phyloP scores from a whole-genome alignment of 306 rosid genomes.

The Sechiopsis laciniata region DNA sequence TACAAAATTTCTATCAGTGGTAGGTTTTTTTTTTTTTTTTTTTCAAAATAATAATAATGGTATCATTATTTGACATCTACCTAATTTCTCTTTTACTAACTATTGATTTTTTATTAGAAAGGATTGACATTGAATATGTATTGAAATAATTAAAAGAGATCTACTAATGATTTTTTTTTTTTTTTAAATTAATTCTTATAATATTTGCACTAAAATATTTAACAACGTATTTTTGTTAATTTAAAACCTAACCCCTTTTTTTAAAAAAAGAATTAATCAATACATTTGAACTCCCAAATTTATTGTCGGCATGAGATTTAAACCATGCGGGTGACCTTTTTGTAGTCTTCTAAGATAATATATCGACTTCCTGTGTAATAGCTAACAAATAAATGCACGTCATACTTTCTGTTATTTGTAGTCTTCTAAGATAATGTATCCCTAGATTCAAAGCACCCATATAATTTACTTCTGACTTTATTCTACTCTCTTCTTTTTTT shows the following conservation, averaged over 20 bases:
- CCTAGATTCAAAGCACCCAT: not conserved
- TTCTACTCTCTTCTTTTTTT: too few species aligned
- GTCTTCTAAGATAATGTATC: not conserved
- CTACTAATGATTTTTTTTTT: too few species aligned
- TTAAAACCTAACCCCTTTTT: too few species aligned
- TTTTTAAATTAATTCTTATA: too few species aligned
- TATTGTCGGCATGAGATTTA: too few species aligned
- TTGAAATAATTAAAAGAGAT: not conserved
- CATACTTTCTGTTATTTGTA: not conserved
- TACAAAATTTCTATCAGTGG: conserved; percentile 11
- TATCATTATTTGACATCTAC: conserved; percentile 10
- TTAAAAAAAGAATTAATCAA: too few species aligned
- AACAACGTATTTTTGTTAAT: too few species aligned
- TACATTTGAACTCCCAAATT: not conserved
- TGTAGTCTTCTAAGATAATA: too few species aligned
- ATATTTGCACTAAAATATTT: not conserved
- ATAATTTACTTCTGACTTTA: not conserved
- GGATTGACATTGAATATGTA: not conserved
- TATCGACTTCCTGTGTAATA: too few species aligned
- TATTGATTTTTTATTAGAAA: not conserved
- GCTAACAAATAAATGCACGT: not conserved
- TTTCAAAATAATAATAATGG: not conserved
- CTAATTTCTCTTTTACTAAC: conserved; percentile 1
- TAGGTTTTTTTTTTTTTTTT: not conserved
- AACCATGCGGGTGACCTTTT: too few species aligned